Evolutionary conservation across 139 green algal genomes (phyloP), one percentile per base, ranked within the genome.

Genomic region (Picochlorum sp.): DNA sequence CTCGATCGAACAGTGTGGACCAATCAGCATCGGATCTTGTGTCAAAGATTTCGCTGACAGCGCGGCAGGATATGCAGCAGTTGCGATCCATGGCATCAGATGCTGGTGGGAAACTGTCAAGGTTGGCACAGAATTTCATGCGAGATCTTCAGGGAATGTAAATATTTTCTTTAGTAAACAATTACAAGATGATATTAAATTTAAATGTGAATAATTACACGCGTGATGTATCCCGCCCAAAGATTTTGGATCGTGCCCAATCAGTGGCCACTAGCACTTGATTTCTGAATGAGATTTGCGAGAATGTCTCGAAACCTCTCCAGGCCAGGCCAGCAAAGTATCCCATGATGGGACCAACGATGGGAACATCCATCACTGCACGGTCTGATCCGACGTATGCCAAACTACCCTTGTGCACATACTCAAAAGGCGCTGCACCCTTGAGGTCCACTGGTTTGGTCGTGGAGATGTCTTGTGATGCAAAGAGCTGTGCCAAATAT

Each of bases 361-460:
- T 66, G 20, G 90, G 89, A 14, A 94, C 77, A 63, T 97, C 90
- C 71, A 96, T 90, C 49, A 97, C 90, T 2, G 90, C 90, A 45
- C 83, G 79, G 80, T 96, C 87, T 51, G 62, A 15, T 82, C 60
- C 90, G 24, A 97, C 81, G 63, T 97, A 97, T 18, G 89, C 89
- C 21, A 94, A 77, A 18, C 65, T 82, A 49, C 90, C 82, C 73
- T 86, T 85, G 74, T 92, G 83, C 23, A 56, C 67, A 70, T 92
- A 90, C 37, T 68, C 67, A 74, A 86, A 86, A 55, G 67, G 24
- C 26, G 60, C 21, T 16, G 57, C 44, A 18, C 26, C 31, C 18
- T 44, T 34, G 18, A 50, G 61, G 20, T 34, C 41, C 52, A 30
- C 51, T 59, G 21, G n/a, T 23, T 23, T 55, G n/a, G 58, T 26